Conservation (phyloP, 1,284 basidiomycete species). For the Coniophora puteana region DNA sequence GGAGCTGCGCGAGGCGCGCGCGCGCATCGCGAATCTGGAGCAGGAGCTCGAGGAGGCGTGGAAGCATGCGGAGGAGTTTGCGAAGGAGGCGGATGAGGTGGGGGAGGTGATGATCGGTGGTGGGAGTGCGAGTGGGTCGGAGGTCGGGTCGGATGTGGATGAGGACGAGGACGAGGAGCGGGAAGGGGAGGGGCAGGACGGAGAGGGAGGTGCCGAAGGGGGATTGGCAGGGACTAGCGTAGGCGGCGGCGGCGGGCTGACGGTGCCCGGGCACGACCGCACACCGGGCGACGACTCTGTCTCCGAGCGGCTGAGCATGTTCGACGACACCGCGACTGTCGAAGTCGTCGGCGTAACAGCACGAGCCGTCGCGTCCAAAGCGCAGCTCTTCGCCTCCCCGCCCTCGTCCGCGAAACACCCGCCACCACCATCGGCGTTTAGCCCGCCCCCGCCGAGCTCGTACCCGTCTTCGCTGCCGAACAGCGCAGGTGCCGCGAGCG, state of each 20-base stretch:
- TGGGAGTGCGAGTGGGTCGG: constrained; percentile 18
- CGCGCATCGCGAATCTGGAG: constrained; percentile 50
- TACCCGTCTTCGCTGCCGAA: too few relatives aligned
- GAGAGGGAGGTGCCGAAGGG: too few relatives aligned
- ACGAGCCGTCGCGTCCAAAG: constrained; percentile 25
- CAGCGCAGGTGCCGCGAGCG: too few relatives aligned
- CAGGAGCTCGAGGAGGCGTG: constrained; percentile 79
- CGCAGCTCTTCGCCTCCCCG: constrained; percentile 19
- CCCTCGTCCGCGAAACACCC: constrained; percentile 6
- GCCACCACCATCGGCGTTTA: too few relatives aligned
- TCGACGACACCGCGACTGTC: constrained; percentile 22
- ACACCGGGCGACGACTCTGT: constrained; percentile 22
- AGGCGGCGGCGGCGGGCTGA: too few relatives aligned
- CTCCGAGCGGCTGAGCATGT: too few relatives aligned
- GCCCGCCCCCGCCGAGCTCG: too few relatives aligned
- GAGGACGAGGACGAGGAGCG: constrained; percentile 36
- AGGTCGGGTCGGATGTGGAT: constrained; percentile 18
- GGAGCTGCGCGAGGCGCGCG: constrained; percentile 47
- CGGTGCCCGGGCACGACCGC: too few relatives aligned
- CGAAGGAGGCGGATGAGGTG: constrained; percentile 60
- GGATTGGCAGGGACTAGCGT: too few relatives aligned
- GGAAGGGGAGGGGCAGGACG: constrained; percentile 40
- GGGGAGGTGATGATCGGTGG: constrained; percentile 30
- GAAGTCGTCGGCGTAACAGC: constrained; percentile 29
- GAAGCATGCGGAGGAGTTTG: constrained; percentile 69